A percentile compares a stretch with the other conserved stretches of the same genome.
These are phyloP conservation scores for Berberis vulgaris DNA, from an alignment of 164 flowering plant species.

Conservation along the genomic window DNA sequence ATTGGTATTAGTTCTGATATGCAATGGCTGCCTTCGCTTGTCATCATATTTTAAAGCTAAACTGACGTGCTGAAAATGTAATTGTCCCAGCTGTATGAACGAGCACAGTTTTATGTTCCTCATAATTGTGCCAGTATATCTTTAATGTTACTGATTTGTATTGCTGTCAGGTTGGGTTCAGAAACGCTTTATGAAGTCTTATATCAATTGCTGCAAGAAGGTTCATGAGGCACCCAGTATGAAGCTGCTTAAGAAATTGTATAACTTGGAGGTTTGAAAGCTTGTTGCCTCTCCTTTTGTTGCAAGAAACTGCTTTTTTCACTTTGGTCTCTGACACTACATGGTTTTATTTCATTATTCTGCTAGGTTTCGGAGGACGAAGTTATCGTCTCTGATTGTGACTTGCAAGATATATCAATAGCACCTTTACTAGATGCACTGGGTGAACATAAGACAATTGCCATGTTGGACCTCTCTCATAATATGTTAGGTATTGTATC, in stretches of 20 bases:
- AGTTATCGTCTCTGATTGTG: slow-evolving; percentile 69
- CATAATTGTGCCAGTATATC: too few species aligned
- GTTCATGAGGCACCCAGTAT: slow-evolving; percentile 63
- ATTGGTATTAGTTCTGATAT: too few species aligned
- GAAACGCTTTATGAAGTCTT: slow-evolving; percentile 73
- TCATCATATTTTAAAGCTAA: too few species aligned
- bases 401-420: slow-evolving; percentile 74
- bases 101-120: too few species aligned
- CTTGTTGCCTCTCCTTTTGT: background rate
- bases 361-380: slow-evolving; percentile 88
- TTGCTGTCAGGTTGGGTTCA: slow-evolving; percentile 67
- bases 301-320: background rate
- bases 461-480: slow-evolving; percentile 77
- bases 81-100: too few species aligned
- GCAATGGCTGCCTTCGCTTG: too few species aligned
- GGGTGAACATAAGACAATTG: slow-evolving; percentile 49
- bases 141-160: background rate
- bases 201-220: slow-evolving; percentile 64
- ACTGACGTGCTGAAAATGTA: too few species aligned
- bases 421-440: slow-evolving; percentile 67
- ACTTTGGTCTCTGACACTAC: background rate
- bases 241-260: slow-evolving; percentile 66
- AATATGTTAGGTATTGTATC: slow-evolving; percentile 59
- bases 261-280: slow-evolving; percentile 67
- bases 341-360: slow-evolving; percentile 1